Base-by-base conservation (phyloP, 1,284 basidiomycete genomes). In the Austroboletus niveus region DNA sequence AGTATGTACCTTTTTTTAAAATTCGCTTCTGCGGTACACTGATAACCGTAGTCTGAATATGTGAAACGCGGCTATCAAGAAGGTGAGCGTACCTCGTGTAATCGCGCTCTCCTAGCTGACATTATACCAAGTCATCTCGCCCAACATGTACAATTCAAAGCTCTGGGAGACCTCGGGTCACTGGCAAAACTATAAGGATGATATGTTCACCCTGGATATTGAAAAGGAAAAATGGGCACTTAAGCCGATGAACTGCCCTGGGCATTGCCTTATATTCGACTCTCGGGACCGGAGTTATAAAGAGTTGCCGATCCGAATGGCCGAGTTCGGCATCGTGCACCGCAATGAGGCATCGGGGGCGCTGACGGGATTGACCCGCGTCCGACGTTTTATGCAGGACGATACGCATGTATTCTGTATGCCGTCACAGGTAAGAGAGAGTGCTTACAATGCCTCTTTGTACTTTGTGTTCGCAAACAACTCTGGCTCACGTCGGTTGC, bases 221-320 rank as follows among this genome's bases (percentile, higher is more conserved):
- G 97, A 99, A 75, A 98, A 99, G 74, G 95, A 98, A 72, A 82
- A 83, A 64, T 97, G 92, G 82, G 94, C 80, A 1, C 78, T 96
- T 53, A 98, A 98, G 75, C 97, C 97, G 17, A 99, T 99, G 97
- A 99, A 99, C 73, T 99, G 97, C 70, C 97, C 97, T 0, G 96
- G 96, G 9, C 97, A 99, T 72, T 95, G 92, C 70, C 74, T 99
- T 54, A 93, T 99, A 66, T 99, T 99, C 66, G 96, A 94, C 71
- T 89, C 92, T 17, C 82, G 92, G 56, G 96, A 98, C 71, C 85
- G 97, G 56, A 90, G 87, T 55, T 98, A 98, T 78, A 91, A 89
- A 70, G 97, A 99, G 72, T 79, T 99, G 20, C 97, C 97, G 3
- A 85, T 99, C 59, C 86, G 97, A 20, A 92, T 98, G 85, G 97